Evolutionary conservation across 73 alveolate species (phyloP), one percentile per base, ranked within the genome.

Genomic region (Paramecium pentaurelia): DNA sequence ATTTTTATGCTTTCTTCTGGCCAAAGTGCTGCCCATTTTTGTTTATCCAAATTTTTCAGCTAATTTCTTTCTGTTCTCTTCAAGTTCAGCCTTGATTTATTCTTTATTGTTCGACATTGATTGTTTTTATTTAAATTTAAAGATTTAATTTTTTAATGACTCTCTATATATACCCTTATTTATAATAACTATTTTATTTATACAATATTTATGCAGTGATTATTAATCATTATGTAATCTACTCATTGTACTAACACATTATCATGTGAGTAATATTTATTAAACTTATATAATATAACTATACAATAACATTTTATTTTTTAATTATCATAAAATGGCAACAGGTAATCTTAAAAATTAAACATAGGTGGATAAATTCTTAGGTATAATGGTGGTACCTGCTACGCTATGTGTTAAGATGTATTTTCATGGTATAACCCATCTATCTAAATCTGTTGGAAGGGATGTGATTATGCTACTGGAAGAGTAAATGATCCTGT

Each of bases 401-500:
- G 94, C 92, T 89, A 89, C 30, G 92, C 94, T n/a, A 45, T 71
- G 88, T 89, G 94, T 68, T 47, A 89, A 47, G 94, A 89, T 58
- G 71, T 89, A 89, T 89, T 89, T 83, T 89, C 94, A 60, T 89
- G 86, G 92, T 89, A 83, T 68, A 89, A 89, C 45, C 94, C 94
- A 36, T 89, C 94, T 3, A 89, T 89, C 38, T 32, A 68, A 71
- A 49, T 71, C 93, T 96, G 99, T 94, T 92, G 95, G 92, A 96
- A 96, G 77, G 99, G 99, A 18, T 96, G 99, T 71, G 99, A 96
- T 88, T 95, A 88, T 84, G 96, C 96, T 12, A 77, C 92, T 60
- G 99, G 99, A 11, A 92, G 99, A 94, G 94, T 91, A 92, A 73
- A 92, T 36, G 98, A 95, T 77, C 95, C 97, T 38, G 51, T 60